Evolutionary conservation across 1,139 yeast genomes (phyloP).

Genomic region (Protomyces lactucae-debilis): DNA sequence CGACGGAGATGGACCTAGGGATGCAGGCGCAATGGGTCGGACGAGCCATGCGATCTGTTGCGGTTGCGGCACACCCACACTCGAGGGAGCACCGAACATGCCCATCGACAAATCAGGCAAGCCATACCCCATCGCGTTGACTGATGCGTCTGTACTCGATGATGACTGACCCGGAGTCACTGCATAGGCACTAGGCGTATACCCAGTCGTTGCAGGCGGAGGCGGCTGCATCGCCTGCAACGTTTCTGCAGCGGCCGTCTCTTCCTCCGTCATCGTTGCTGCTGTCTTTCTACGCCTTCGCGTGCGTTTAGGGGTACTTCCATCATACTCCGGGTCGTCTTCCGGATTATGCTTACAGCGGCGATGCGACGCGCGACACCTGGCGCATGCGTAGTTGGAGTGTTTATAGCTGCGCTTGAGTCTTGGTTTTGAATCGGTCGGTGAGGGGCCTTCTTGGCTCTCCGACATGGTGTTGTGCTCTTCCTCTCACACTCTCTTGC

Average conservation of each 20-base stretch:
- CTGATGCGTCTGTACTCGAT: neutral
- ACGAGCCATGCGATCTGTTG: neutral
- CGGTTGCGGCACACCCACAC: neutral
- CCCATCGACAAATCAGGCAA: neutral
- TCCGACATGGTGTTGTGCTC: too few relatives aligned
- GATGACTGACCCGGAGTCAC: neutral
- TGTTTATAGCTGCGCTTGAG: constrained; percentile 5
- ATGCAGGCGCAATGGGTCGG: neutral
- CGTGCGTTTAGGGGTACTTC: neutral
- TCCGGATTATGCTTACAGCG: constrained; percentile 10
- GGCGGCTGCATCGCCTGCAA: neutral
- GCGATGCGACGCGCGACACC: constrained; percentile 22
- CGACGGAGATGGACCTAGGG: neutral
- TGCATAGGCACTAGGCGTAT: neutral
- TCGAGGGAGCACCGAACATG: neutral
- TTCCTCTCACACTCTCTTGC: too few relatives aligned
- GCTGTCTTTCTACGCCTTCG: neutral
- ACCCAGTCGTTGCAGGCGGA: neutral
- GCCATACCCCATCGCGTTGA: neutral
- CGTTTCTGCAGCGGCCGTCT: neutral
- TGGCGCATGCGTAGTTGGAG: constrained; percentile 12
- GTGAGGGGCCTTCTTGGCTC: neutral
- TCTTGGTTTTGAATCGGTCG: neutral
- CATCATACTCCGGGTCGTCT: neutral
- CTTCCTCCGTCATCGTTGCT: neutral